A percentile compares a stretch with the other conserved stretches of the same genome.
Evolutionary conservation across 2,329 filamentous ascomycete species (phyloP).

Genomic region (Ascochyta fabae): DNA sequence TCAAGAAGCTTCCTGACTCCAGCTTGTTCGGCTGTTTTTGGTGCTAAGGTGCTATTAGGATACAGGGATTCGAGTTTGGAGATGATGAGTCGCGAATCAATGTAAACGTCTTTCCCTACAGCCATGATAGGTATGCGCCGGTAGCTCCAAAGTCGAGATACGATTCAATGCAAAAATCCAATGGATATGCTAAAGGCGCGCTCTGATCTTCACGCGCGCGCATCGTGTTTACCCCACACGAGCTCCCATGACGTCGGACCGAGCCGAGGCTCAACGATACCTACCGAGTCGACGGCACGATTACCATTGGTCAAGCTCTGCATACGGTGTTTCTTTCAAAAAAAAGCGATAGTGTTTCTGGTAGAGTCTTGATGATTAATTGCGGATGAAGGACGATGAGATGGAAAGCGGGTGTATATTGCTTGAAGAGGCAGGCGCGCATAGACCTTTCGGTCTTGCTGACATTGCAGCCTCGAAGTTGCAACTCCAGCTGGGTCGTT

Average conservation of each 20-base stretch:
- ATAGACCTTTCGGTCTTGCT: background rate
- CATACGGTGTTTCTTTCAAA: no score
- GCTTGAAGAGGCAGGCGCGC: conserved; percentile 2
- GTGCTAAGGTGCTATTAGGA: conserved; percentile 22
- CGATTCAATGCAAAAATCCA: no score
- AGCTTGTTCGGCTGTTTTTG: conserved; percentile 42
- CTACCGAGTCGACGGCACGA: conserved; percentile 1
- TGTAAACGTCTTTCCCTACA: conserved; percentile 42
- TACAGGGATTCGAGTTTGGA: conserved; percentile 36
- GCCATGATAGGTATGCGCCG: conserved; percentile 46
- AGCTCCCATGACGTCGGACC: conserved; percentile 8
- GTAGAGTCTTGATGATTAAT: no score
- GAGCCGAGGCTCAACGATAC: conserved; percentile 16
- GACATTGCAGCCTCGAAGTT: conserved; percentile 3
- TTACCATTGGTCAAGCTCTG: background rate
- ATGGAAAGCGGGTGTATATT: background rate
- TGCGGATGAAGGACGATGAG: no score
- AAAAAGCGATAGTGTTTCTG: no score
- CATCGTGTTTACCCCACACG: conserved; percentile 17
- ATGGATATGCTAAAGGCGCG: background rate
- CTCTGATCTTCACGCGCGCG: background rate
- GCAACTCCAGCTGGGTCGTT: conserved; percentile 25
- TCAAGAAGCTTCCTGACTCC: conserved; percentile 64
- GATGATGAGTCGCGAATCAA: conserved; percentile 43
- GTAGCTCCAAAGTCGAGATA: conserved; percentile 30